Conservation (phyloP, 371 early-diverging fungal species). For the Mucor lusitanicus region DNA sequence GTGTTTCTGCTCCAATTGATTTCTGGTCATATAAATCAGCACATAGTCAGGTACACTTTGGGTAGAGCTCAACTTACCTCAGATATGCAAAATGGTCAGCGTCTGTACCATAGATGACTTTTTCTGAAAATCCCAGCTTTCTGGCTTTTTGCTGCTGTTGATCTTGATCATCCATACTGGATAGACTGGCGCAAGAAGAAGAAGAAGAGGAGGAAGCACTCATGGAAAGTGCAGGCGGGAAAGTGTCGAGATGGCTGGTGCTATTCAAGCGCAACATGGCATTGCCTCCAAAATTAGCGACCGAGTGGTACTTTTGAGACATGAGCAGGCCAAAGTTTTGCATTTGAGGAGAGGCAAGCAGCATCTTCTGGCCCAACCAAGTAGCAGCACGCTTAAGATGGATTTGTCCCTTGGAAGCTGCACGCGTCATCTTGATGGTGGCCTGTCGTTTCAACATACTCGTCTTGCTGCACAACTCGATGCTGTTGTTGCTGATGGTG, state of each 20-base stretch:
- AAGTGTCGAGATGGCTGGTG: background rate
- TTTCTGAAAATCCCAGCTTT: conserved; percentile 4
- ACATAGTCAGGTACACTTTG: background rate
- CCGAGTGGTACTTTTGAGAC: conserved; percentile 6
- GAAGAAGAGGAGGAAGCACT: background rate
- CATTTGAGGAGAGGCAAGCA: conserved; percentile 14
- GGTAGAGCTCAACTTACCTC: conserved; percentile 5
- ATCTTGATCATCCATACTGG: background rate
- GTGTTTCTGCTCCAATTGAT: conserved; percentile 11
- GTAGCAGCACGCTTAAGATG: conserved; percentile 25
- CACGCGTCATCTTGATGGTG: conserved; percentile 7
- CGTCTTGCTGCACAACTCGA: conserved; percentile 1
- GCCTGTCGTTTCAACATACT: background rate
- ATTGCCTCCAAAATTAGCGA: background rate
- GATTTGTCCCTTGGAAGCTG: conserved; percentile 18
- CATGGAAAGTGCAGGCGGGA: background rate
- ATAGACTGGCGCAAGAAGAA: background rate
- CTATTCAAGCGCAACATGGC: background rate
- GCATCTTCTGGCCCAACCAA: conserved; percentile 20
- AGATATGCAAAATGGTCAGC: conserved; percentile 19
- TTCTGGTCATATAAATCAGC: conserved; percentile 1
- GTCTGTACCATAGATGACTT: conserved; percentile 11
- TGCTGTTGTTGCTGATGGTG: background rate
- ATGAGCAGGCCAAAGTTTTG: conserved; percentile 9
- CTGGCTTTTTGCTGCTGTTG: background rate